These are phyloP conservation scores for Puccinia polysora DNA, from an alignment of 1,284 basidiomycete species.

Conservation along the genomic window DNA sequence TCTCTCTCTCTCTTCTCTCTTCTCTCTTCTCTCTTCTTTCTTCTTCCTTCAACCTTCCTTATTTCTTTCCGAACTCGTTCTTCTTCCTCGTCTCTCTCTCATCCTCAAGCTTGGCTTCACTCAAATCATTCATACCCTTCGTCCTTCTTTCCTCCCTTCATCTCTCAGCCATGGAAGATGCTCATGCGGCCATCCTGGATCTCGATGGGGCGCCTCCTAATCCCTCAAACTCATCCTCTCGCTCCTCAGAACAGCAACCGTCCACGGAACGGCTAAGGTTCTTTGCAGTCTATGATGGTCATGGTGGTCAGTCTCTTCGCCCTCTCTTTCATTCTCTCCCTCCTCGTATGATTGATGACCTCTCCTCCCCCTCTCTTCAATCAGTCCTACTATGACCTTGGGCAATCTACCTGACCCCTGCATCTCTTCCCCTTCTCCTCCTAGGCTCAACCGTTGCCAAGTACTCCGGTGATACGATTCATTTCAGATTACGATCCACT, in stretches of 20 bases:
- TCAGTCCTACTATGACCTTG: neutral
- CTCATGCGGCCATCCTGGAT: conserved; percentile 74
- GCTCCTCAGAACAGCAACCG: conserved; percentile 59
- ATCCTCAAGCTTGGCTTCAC: neutral
- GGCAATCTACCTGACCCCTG: neutral
- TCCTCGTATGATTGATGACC: conserved; percentile 4
- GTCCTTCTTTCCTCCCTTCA: conserved; percentile 5
- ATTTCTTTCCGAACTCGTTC: conserved; percentile 28
- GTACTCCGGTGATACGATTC: conserved; percentile 83
- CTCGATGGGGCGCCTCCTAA: conserved; percentile 50
- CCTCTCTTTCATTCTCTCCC: conserved; percentile 1
- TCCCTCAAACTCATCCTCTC: conserved; percentile 52
- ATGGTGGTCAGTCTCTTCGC: conserved; percentile 70
- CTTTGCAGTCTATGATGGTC: conserved; percentile 97
- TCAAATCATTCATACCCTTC: conserved; percentile 6
- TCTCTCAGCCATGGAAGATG: conserved; percentile 87
- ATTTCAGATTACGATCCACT: conserved; percentile 70
- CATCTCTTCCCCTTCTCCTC: neutral
- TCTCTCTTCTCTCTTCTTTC: conserved; percentile 23
- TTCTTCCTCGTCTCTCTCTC: conserved; percentile 10
- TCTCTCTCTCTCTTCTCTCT: neutral
- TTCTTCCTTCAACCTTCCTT: conserved; percentile 2
- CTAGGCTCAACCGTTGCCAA: conserved; percentile 80
- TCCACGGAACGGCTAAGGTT: conserved; percentile 57
- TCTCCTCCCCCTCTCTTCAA: conserved; percentile 7